Conservation (phyloP, 352 stramenopile species). For the Phytophthora palmivora region DNA sequence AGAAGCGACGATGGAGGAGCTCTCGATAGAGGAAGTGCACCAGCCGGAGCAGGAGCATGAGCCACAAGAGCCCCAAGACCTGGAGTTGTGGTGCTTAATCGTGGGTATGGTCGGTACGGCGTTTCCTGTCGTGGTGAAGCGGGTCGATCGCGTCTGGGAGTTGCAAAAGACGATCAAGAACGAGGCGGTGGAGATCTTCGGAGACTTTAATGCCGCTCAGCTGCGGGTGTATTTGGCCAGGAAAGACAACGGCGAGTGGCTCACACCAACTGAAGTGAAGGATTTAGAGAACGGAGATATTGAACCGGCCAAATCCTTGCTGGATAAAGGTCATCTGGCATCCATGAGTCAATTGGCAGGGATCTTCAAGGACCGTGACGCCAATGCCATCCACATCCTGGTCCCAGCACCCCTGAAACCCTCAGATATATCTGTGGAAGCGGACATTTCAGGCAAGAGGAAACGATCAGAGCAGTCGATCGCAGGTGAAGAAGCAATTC, state of each 20-base stretch:
- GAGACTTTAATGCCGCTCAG: conserved; percentile 34
- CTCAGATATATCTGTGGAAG: conserved; percentile 9
- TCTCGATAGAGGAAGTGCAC: conserved; percentile 3
- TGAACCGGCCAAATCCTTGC: conserved; percentile 8
- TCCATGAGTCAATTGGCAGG: conserved; percentile 26
- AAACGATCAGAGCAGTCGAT: conserved; percentile 24
- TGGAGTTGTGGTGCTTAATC: conserved; percentile 38
- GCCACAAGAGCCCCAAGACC: conserved; percentile 8
- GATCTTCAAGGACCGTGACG: conserved; percentile 21
- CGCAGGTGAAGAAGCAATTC: conserved; percentile 12
- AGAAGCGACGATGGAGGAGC: conserved; percentile 8
- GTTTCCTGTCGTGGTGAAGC: conserved; percentile 29
- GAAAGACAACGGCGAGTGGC: conserved; percentile 25
- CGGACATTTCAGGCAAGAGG: conserved; percentile 29
- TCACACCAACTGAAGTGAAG: conserved; percentile 21
- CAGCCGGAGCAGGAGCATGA: conserved; percentile 18
- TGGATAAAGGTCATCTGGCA: conserved; percentile 25
- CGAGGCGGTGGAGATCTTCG: conserved; percentile 34
- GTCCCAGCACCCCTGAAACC: conserved; percentile 16
- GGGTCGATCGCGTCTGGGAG: conserved; percentile 32
- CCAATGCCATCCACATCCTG: conserved; percentile 23
- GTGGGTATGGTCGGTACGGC: conserved; percentile 37
- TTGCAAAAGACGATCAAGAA: conserved; percentile 38
- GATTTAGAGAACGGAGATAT: conserved; percentile 28
- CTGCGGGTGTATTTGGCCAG: conserved; percentile 29